Conservation (phyloP, 1,139 yeast species). For the Lodderomyces elongisporus region DNA sequence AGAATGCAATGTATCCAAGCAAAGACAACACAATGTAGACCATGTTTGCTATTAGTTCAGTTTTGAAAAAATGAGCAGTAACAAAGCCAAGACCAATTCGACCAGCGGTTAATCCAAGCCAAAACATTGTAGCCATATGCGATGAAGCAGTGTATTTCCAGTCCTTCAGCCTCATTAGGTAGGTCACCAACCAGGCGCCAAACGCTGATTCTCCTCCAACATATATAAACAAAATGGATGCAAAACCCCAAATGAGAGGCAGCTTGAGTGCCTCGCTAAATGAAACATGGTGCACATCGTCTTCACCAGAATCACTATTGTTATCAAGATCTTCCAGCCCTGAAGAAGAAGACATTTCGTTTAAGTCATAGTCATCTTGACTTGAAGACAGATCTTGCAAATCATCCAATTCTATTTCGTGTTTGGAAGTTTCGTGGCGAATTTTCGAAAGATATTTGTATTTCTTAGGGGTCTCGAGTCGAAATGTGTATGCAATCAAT, state of each 20-base stretch:
- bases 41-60: slow-evolving; percentile 42
- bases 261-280: slow-evolving; percentile 34
- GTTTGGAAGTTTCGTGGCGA: slow-evolving; percentile 9
- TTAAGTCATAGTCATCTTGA: too few species aligned
- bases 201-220: slow-evolving; percentile 68
- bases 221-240: slow-evolving; percentile 51
- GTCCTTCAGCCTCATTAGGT: slow-evolving; percentile 45
- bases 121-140: slow-evolving; percentile 57
- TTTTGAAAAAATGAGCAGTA: slow-evolving; percentile 45
- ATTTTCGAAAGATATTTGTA: slow-evolving; percentile 33
- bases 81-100: slow-evolving; percentile 56
- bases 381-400: background rate
- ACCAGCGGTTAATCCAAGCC: slow-evolving; percentile 64
- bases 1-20: slow-evolving; percentile 28
- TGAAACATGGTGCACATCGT: slow-evolving; percentile 17
- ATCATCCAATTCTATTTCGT: slow-evolving; percentile 9
- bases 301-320: too few species aligned
- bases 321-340: too few species aligned
- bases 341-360: too few species aligned
- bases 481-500: slow-evolving; percentile 29
- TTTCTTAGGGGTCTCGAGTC: slow-evolving; percentile 52
- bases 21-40: slow-evolving; percentile 25
- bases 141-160: slow-evolving; percentile 46
- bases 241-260: slow-evolving; percentile 42
- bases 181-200: slow-evolving; percentile 66